Conservation (phyloP, 768 basidiomycete species). For the Agrocybe praecox region DNA sequence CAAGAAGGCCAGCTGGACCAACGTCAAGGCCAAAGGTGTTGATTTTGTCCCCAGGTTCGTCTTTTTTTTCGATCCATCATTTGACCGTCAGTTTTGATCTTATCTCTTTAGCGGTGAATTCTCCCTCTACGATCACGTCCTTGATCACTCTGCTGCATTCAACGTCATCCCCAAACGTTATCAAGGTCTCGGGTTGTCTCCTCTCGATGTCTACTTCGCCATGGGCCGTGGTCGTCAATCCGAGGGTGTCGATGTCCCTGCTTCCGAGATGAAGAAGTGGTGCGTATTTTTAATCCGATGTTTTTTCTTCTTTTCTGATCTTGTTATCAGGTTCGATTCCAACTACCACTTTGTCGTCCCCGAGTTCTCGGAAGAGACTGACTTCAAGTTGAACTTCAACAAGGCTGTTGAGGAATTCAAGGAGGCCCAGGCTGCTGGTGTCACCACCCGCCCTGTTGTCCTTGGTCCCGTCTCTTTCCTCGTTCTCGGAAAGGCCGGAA, state of each 20-base stretch:
- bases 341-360: slow-evolving; percentile 99
- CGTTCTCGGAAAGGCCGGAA: slow-evolving; percentile 86
- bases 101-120: slow-evolving; percentile 82
- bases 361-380: slow-evolving; percentile 85
- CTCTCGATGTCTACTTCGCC: slow-evolving; percentile 96
- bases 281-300: slow-evolving; percentile 33
- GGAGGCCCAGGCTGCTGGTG: slow-evolving; percentile 90
- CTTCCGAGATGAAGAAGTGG: slow-evolving; percentile 99
- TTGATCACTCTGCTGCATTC: slow-evolving; percentile 95
- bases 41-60: slow-evolving; percentile 89
- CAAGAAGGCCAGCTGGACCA: slow-evolving; percentile 87
- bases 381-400: slow-evolving; percentile 96
- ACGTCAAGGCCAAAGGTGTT: slow-evolving; percentile 82
- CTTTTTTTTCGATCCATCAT: slow-evolving; percentile 15
- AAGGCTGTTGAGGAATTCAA: slow-evolving; percentile 93
- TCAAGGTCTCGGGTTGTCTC: slow-evolving; percentile 78
- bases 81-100: slow-evolving; percentile 11
- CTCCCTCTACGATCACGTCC: slow-evolving; percentile 97
- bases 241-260: slow-evolving; percentile 93
- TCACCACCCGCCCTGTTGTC: slow-evolving; percentile 92
- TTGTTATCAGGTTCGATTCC: slow-evolving; percentile 81
- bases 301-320: slow-evolving; percentile 5
- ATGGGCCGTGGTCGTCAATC: slow-evolving; percentile 99
- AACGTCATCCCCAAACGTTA: slow-evolving; percentile 97
- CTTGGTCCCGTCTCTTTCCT: slow-evolving; percentile 97